Percentiles rank a stretch among this genome's conserved stretches.
Conservation (phyloP, 331 rosid genomes). For the Rosa hybrid region DNA sequence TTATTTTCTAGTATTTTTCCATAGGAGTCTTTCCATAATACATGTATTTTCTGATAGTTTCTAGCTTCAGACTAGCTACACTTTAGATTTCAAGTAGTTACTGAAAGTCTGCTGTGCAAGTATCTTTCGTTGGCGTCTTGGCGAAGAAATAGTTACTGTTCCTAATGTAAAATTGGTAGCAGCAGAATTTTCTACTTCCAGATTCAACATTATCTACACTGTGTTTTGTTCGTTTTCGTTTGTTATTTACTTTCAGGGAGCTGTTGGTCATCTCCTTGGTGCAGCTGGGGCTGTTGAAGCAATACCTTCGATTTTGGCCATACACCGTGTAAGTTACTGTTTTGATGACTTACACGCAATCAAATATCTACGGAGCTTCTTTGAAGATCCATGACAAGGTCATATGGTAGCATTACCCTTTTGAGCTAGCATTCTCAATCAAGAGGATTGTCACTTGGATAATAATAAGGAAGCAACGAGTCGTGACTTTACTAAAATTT, state of each 20-base stretch:
- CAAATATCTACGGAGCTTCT: not conserved
- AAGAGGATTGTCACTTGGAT: not conserved
- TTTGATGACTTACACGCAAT: not conserved
- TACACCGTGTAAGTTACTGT: slow-evolving; percentile 50
- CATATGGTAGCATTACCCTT: not conserved
- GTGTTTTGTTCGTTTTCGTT: not conserved
- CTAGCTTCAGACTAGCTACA: not conserved
- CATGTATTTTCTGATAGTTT: not conserved
- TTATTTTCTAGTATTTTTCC: not conserved
- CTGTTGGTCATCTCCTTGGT: slow-evolving; percentile 94
- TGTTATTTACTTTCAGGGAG: slow-evolving; percentile 56
- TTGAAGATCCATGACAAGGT: too few species aligned
- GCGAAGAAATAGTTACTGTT: not conserved
- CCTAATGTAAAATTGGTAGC: not conserved
- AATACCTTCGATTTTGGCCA: slow-evolving; percentile 77
- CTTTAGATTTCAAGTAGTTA: not conserved
- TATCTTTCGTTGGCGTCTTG: not conserved
- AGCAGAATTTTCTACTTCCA: not conserved
- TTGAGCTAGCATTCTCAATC: slow-evolving; percentile 4
- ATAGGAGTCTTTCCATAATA: not conserved
- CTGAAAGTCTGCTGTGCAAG: not conserved
- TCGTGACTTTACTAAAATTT: not conserved
- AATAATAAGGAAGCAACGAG: not conserved
- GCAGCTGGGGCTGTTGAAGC: slow-evolving; percentile 99
- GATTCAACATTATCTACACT: not conserved